Evolutionary conservation across 768 basidiomycete genomes (phyloP).

Genomic region (Boletus bicolor): DNA sequence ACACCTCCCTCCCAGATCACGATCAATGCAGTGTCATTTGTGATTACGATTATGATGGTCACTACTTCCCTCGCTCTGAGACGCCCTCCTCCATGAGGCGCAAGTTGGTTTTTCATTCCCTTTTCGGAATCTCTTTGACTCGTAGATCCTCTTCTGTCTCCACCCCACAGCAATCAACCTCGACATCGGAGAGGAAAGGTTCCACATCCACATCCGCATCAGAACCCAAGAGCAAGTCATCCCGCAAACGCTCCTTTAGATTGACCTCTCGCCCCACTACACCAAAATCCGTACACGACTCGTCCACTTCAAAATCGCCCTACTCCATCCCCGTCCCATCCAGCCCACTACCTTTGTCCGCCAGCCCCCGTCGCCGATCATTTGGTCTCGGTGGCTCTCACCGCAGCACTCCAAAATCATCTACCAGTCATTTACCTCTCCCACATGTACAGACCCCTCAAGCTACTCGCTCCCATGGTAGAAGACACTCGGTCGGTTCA

Average conservation of each 20-base stretch:
- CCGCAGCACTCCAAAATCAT: slow-evolving; percentile 30
- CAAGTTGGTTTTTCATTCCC: slow-evolving; percentile 21
- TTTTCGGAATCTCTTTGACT: slow-evolving; percentile 30
- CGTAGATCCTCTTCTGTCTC: slow-evolving; percentile 26
- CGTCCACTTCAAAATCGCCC: slow-evolving; percentile 17
- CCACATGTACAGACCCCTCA: slow-evolving; percentile 14
- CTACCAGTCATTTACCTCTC: slow-evolving; percentile 26
- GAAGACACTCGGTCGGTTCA: slow-evolving; percentile 29
- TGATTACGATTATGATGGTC: slow-evolving; percentile 21
- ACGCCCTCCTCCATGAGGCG: slow-evolving; percentile 27
- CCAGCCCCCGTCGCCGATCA: slow-evolving; percentile 33
- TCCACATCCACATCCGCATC: slow-evolving; percentile 26
- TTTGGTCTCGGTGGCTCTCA: slow-evolving; percentile 31
- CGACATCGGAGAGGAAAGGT: slow-evolving; percentile 19
- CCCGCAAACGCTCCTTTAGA: slow-evolving; percentile 33
- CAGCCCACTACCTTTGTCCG: slow-evolving; percentile 30
- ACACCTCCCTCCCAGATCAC: slow-evolving; percentile 9
- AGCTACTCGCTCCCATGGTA: slow-evolving; percentile 21
- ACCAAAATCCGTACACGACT: slow-evolving; percentile 27
- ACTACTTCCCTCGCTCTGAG: slow-evolving; percentile 24
- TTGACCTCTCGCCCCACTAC: slow-evolving; percentile 29
- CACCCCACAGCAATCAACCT: slow-evolving; percentile 14
- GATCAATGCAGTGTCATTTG: slow-evolving; percentile 7
- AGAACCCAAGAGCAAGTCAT: slow-evolving; percentile 11
- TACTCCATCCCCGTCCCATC: slow-evolving; percentile 29